Conservation (phyloP, 768 basidiomycete species). For the Trametes cingulata region DNA sequence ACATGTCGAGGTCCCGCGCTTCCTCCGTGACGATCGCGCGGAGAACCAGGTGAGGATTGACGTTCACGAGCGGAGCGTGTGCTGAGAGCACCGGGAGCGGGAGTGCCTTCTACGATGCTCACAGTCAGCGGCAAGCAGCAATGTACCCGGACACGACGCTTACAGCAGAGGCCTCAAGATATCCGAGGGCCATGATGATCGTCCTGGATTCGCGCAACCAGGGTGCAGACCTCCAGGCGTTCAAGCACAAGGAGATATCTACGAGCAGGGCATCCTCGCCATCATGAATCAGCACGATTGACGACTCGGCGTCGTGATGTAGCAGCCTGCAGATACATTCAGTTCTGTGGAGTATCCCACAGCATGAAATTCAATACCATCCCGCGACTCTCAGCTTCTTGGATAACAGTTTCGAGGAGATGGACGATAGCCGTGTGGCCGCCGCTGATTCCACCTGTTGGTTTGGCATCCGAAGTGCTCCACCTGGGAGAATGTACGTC, state of each 20-base stretch:
- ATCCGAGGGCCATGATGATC: conserved; percentile 56
- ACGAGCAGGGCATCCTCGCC: conserved; percentile 53
- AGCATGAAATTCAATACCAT: conserved; percentile 38
- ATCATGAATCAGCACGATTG: conserved; percentile 51
- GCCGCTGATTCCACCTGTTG: conserved; percentile 21
- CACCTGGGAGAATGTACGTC: background rate
- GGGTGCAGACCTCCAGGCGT: conserved; percentile 26
- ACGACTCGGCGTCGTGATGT: conserved; percentile 52
- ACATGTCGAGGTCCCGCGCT: conserved; percentile 48
- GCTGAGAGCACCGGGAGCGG: conserved; percentile 12
- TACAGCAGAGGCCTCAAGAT: conserved; percentile 54
- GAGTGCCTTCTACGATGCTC: conserved; percentile 2
- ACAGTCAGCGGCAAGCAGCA: conserved; percentile 6
- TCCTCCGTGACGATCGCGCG: conserved; percentile 54
- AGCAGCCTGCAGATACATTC: conserved; percentile 46
- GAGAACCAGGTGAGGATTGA: conserved; percentile 49
- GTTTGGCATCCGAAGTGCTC: conserved; percentile 3
- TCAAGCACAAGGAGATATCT: conserved; percentile 55
- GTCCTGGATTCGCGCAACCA: conserved; percentile 59
- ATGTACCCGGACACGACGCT: conserved; percentile 25
- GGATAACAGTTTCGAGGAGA: conserved; percentile 43
- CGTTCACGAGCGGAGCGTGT: conserved; percentile 24
- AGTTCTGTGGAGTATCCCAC: background rate
- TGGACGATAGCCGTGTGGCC: conserved; percentile 43
- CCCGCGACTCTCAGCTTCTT: conserved; percentile 62